Conservation (phyloP, 2,329 filamentous ascomycete species). For the Dactylellina cionopaga region DNA sequence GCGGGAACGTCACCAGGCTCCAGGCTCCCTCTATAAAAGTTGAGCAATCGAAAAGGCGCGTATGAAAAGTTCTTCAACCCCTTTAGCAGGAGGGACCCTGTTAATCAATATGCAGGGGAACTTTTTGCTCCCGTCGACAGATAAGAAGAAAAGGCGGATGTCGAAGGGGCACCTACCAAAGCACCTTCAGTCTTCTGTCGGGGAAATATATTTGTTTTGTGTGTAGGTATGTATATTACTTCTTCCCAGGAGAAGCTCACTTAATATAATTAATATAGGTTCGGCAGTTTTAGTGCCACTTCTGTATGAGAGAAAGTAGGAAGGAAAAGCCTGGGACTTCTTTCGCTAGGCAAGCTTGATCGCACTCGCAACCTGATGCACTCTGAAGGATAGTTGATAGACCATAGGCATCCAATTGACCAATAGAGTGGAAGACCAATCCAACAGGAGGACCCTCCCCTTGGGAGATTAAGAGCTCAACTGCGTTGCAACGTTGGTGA, state of each 20-base stretch:
- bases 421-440: too few relatives aligned
- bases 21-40: not conserved
- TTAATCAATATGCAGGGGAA: conserved; percentile 51
- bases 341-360: conserved; percentile 12
- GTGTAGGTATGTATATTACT: conserved; percentile 18
- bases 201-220: conserved; percentile 12
- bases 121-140: conserved; percentile 35
- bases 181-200: conserved; percentile 9
- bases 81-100: conserved; percentile 47
- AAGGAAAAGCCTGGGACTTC: conserved; percentile 28
- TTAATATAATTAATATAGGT: conserved; percentile 30
- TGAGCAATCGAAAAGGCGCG: conserved; percentile 42
- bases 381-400: not conserved
- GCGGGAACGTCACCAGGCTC: conserved; percentile 39
- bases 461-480: conserved; percentile 9
- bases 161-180: not conserved
- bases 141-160: conserved; percentile 25
- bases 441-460: conserved; percentile 1
- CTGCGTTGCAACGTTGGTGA: conserved; percentile 5
- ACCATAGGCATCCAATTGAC: conserved; percentile 2
- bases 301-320: conserved; percentile 38
- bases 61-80: conserved; percentile 37
- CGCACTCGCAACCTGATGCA: conserved; percentile 21
- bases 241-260: conserved; percentile 5
- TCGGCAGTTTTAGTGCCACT: conserved; percentile 16